Evolutionary conservation across 1,284 basidiomycete species (phyloP).

Genomic region (Malassezia globosa): DNA sequence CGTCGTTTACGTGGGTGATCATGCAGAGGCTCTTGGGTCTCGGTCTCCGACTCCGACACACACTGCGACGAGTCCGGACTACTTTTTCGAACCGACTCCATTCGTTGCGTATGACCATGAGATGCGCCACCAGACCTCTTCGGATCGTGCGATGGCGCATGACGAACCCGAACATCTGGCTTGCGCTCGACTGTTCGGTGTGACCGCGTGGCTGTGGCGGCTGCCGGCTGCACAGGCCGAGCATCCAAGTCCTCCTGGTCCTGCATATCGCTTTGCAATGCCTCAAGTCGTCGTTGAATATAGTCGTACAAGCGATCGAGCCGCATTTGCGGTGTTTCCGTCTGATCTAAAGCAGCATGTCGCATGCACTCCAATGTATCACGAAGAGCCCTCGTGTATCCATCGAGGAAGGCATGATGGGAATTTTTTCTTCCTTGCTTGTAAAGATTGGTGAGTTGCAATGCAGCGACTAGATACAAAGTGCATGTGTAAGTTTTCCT

Average conservation of each 20-base stretch:
- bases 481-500: neutral
- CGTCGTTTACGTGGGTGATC: too few species aligned
- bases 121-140: too few species aligned
- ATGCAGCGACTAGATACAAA: slow-evolving; percentile 14
- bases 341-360: neutral
- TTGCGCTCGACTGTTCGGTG: too few species aligned
- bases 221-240: neutral
- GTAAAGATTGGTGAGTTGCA: slow-evolving; percentile 17
- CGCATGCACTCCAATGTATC: slow-evolving; percentile 10
- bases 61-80: too few species aligned
- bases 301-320: slow-evolving; percentile 2
- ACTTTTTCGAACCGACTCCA: too few species aligned
- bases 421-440: slow-evolving; percentile 13
- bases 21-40: too few species aligned
- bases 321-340: neutral
- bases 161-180: too few species aligned
- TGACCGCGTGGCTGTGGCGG: too few species aligned
- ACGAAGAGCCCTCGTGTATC: slow-evolving; percentile 8
- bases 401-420: slow-evolving; percentile 7
- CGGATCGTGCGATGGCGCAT: too few species aligned
- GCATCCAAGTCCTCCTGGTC: slow-evolving; percentile 6
- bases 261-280: slow-evolving; percentile 7
- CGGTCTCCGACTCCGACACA: too few species aligned
- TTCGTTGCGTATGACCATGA: too few species aligned
- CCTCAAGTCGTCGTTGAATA: slow-evolving; percentile 6